Evolutionary conservation across 2,329 filamentous ascomycete genomes (phyloP).

Genomic region (Corinectria fuckeliana): DNA sequence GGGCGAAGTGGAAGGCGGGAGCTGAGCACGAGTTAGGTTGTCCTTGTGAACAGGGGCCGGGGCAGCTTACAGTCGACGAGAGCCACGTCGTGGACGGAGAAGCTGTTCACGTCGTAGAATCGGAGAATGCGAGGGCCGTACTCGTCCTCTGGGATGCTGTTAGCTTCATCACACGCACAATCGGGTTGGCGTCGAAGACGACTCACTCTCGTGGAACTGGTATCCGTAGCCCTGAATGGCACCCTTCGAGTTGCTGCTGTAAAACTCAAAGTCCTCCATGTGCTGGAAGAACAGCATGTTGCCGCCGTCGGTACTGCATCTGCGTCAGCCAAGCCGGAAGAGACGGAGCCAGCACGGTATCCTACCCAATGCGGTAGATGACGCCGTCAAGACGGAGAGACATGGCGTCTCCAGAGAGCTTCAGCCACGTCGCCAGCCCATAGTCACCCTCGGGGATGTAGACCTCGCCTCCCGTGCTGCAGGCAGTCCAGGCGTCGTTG

Average conservation of each 20-base stretch:
- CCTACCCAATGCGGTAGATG: constrained; percentile 27
- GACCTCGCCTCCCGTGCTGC: constrained; percentile 27
- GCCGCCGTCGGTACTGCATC: constrained; percentile 12
- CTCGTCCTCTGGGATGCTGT: constrained; percentile 4
- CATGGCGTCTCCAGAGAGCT: constrained; percentile 26
- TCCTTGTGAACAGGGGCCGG: fast-evolving
- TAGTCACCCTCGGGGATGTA: constrained; percentile 28
- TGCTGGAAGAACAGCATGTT: constrained; percentile 33
- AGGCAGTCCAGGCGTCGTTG: constrained; percentile 27
- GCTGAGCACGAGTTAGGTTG: constrained; percentile 4
- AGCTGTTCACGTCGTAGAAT: constrained; percentile 25
- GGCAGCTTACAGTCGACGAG: constrained; percentile 21
- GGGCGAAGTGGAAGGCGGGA: constrained; percentile 24
- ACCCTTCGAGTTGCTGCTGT: constrained; percentile 30
- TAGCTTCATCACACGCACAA: background rate
- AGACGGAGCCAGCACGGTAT: background rate
- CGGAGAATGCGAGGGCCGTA: constrained; percentile 30
- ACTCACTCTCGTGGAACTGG: constrained; percentile 22
- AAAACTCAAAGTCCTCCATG: constrained; percentile 29
- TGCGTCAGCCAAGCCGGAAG: background rate
- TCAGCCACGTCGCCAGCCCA: constrained; percentile 26
- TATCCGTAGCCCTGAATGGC: constrained; percentile 30
- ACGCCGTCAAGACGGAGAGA: constrained; percentile 29
- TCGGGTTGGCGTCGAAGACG: too few relatives aligned
- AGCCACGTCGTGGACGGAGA: constrained; percentile 29